A percentile compares a stretch with the other conserved stretches of the same genome.
Evolutionary conservation across 2,329 filamentous ascomycete genomes (phyloP).

Genomic region (Zymoseptoria tritici): DNA sequence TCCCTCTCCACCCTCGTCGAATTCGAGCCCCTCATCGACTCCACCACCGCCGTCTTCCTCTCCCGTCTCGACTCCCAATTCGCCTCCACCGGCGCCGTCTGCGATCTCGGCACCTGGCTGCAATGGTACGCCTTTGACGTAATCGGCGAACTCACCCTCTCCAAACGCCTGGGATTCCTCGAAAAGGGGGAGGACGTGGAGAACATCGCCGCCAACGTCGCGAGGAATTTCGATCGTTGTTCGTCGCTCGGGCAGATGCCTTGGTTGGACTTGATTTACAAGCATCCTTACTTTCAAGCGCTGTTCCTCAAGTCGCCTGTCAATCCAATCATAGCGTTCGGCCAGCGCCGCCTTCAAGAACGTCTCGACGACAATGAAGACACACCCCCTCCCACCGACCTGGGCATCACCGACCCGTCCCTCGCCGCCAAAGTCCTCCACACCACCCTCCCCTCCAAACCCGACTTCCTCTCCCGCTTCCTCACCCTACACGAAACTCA

Average conservation of each 20-base stretch:
- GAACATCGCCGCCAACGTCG: slow-evolving; percentile 10
- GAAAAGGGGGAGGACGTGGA: slow-evolving; percentile 16
- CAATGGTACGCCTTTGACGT: slow-evolving; percentile 20
- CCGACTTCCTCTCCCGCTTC: slow-evolving; percentile 25
- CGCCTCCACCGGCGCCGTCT: slow-evolving; percentile 35
- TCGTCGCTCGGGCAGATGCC: slow-evolving; percentile 25
- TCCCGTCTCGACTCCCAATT: slow-evolving; percentile 26
- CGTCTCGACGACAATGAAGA: slow-evolving; percentile 13
- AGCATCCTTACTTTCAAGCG: slow-evolving; percentile 18
- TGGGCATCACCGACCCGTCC: slow-evolving; percentile 11
- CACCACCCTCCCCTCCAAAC: slow-evolving; percentile 19
- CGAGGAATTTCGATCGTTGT: slow-evolving; percentile 21
- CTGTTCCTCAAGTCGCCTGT: slow-evolving; percentile 17
- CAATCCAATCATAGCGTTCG: slow-evolving; percentile 20
- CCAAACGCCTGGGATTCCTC: slow-evolving; percentile 17
- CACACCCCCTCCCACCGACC: neutral
- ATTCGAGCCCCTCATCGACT: slow-evolving; percentile 71
- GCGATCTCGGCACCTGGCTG: slow-evolving; percentile 35
- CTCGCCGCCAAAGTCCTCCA: slow-evolving; percentile 18
- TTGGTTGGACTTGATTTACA: slow-evolving; percentile 23
- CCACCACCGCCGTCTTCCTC: slow-evolving; percentile 59
- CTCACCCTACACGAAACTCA: slow-evolving; percentile 20
- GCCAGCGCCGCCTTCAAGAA: slow-evolving; percentile 19
- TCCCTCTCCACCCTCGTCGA: slow-evolving; percentile 60
- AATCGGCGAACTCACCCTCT: slow-evolving; percentile 21